These are phyloP conservation scores for Suillus plorans DNA, from an alignment of 768 basidiomycete species.

Conservation along the genomic window DNA sequence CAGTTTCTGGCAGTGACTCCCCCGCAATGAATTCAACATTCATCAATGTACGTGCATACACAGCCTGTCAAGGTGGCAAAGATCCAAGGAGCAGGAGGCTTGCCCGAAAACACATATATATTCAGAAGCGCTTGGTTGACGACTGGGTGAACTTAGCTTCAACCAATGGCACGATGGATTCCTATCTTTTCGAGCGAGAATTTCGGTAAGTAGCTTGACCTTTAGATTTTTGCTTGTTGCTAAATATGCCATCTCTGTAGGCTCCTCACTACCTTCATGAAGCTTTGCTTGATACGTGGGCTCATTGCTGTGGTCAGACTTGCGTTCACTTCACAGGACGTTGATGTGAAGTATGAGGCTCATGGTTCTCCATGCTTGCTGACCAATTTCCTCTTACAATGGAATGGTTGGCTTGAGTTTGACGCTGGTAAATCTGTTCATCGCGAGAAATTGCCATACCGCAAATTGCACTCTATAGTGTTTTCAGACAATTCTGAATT, in stretches of 20 bases:
- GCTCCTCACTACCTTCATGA: neutral
- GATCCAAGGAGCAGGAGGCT: neutral
- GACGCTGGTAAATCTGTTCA: neutral
- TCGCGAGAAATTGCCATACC: neutral
- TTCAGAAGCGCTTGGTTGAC: neutral
- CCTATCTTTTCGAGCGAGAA: no score
- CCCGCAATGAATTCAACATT: neutral
- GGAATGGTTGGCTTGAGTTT: neutral
- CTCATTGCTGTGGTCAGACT: neutral
- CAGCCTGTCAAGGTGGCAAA: neutral
- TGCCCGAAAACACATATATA: neutral
- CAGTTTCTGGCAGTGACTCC: neutral
- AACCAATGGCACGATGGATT: no score
- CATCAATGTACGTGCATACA: neutral
- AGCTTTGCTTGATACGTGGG: neutral
- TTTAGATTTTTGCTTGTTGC: neutral
- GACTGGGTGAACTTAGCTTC: neutral
- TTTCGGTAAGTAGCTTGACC: no score
- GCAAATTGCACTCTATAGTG: neutral
- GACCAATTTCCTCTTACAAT: neutral
- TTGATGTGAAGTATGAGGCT: neutral
- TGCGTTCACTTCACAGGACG: neutral
- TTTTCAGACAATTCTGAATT: neutral
- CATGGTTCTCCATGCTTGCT: neutral
- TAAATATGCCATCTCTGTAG: neutral